phyloP scores from a whole-genome alignment of 2,329 filamentous ascomycete species.

The Cordyceps cateniannulata region DNA sequence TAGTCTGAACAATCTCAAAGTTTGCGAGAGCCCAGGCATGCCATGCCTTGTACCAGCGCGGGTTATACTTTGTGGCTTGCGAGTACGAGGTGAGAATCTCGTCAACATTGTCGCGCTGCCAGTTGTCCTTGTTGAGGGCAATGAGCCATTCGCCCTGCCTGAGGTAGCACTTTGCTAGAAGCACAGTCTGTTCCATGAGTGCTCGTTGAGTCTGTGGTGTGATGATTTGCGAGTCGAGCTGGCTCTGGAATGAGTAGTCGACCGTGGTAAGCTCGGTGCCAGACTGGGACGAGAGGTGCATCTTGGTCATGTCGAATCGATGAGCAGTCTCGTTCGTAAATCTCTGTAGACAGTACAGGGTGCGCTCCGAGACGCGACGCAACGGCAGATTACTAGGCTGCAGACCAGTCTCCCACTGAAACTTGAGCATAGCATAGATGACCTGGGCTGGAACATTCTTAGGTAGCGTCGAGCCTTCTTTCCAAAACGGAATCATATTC shows the following conservation, averaged over 20 bases:
- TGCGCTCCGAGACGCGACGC: slow-evolving; percentile 44
- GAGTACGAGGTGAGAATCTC: slow-evolving; percentile 89
- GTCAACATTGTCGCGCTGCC: slow-evolving; percentile 78
- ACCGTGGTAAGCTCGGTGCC: slow-evolving; percentile 38
- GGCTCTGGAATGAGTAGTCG: slow-evolving; percentile 46
- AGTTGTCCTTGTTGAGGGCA: slow-evolving; percentile 75
- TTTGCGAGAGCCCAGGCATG: slow-evolving; percentile 98
- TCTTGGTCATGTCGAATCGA: slow-evolving; percentile 46
- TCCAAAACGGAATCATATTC: slow-evolving; percentile 54
- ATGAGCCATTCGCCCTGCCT: slow-evolving; percentile 97
- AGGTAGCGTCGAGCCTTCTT: slow-evolving; percentile 26
- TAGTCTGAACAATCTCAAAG: slow-evolving; percentile 90
- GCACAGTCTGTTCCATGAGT: slow-evolving; percentile 54
- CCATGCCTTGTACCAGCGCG: slow-evolving; percentile 98
- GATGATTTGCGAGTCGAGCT: slow-evolving; percentile 37
- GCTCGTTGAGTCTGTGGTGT: slow-evolving; percentile 46
- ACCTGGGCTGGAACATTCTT: slow-evolving; percentile 65
- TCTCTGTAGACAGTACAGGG: slow-evolving; percentile 51
- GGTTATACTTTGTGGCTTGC: slow-evolving; percentile 88
- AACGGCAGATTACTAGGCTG: slow-evolving; percentile 38
- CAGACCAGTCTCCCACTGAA: slow-evolving; percentile 84
- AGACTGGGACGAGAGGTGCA: slow-evolving; percentile 41
- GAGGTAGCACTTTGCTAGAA: slow-evolving; percentile 92
- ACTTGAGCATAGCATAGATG: slow-evolving; percentile 95
- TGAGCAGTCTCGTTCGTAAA: slow-evolving; percentile 56